phyloP scores from a whole-genome alignment of 1,139 yeast genomes.

The Ogataea hybrid region DNA sequence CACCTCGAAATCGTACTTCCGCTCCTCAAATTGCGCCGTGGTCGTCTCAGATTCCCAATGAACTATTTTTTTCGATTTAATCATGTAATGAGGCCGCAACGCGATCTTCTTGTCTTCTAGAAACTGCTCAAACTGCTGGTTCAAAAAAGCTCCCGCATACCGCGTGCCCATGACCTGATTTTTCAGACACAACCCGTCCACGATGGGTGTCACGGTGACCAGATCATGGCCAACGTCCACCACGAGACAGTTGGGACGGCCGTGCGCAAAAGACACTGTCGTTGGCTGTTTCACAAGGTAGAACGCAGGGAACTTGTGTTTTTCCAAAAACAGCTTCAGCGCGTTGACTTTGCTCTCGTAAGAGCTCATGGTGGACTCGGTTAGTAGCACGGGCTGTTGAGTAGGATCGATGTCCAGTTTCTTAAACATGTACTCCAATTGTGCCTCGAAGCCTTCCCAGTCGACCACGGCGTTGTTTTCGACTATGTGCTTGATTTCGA shows the following conservation, averaged over 20 bases:
- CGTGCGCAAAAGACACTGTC: constrained; percentile 89
- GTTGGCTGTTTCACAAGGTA: constrained; percentile 85
- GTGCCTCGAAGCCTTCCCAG: constrained; percentile 76
- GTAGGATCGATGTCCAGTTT: constrained; percentile 50
- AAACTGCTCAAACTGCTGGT: constrained; percentile 36
- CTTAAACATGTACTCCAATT: constrained; percentile 55
- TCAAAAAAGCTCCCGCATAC: constrained; percentile 61
- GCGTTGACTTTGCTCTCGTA: constrained; percentile 66
- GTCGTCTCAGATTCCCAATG: constrained; percentile 28
- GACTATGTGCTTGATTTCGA: constrained; percentile 55
- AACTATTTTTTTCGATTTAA: constrained; percentile 36
- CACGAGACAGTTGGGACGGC: constrained; percentile 89
- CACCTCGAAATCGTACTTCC: constrained; percentile 35
- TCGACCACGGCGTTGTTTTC: constrained; percentile 60
- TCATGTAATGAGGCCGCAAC: constrained; percentile 34
- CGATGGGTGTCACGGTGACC: constrained; percentile 83
- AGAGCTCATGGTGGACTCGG: constrained; percentile 88
- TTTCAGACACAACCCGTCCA: constrained; percentile 86
- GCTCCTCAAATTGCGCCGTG: constrained; percentile 30
- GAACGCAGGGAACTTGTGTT: constrained; percentile 77
- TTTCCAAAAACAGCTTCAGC: constrained; percentile 74
- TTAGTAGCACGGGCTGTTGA: constrained; percentile 75
- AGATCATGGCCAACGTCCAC: constrained; percentile 91
- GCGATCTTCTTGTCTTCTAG: constrained; percentile 29
- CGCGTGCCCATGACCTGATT: constrained; percentile 68